Base-by-base conservation (phyloP, 306 rosid species). In the Malus fusca region DNA sequence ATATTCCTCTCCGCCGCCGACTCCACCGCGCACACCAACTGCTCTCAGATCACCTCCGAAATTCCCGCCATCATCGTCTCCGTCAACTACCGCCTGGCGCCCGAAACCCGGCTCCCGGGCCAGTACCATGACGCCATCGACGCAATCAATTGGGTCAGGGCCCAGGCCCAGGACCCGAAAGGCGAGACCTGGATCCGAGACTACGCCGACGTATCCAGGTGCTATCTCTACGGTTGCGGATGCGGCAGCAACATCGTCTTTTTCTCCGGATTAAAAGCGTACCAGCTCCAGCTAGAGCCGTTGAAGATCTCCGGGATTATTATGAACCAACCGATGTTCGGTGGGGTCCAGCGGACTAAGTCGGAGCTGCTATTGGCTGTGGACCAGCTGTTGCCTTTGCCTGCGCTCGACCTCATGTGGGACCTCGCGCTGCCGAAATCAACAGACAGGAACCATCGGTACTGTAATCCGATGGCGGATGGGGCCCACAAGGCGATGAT, bases 291-390 rank as follows among this genome's bases (percentile, higher is more conserved):
- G 0, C 30, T 90, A 18, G 55, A 71, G 56, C 92, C 96, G 1
- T 8, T 92, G 62, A 80, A 66, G n/a, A 83, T 92, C 28, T 14
- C 55, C 0, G 98, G 96, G 5, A 19, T 90, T 3, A 70, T 90
- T 1, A 68, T 92, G 92, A 87, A 92, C 67, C 98, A 92, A 48
- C 94, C 98, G 2, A 87, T 90, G 93, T 82, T 88, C 23, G 88
- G 91, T 0, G 96, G 94, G 6, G 74, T 68, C 23, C 83, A 81
- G 23, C 84, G 97, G 61, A 81, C 80, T 0, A 3, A n/a, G 1
- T 92, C 97, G 0, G 96, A 92, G 85, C 80, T 90, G 3, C 66
- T 40, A 64, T 83, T 46, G 2, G 88, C 93, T 1, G 55, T 92
- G n/a, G 93, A 92, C 35, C 85, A 86, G 63, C 17, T 70, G 1